Evolutionary conservation across 441 rosid genomes (phyloP).

Genomic region (Hura crepitans): DNA sequence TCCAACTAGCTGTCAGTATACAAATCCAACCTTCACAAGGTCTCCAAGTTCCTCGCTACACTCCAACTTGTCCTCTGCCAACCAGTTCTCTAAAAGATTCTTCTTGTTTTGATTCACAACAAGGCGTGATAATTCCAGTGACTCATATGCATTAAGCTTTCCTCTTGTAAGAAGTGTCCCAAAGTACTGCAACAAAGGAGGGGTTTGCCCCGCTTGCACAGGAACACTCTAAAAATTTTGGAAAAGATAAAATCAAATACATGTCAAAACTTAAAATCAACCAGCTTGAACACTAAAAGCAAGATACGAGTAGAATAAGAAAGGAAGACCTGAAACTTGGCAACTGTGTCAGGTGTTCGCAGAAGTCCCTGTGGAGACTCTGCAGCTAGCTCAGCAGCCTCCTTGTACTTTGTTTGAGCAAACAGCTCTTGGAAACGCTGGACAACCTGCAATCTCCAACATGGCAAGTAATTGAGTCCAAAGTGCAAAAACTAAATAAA

Average conservation of each 20-base stretch:
- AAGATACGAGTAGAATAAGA: constrained; percentile 4
- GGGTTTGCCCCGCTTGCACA: constrained; percentile 98
- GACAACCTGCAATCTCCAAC: constrained; percentile 64
- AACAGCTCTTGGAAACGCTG: constrained; percentile 98
- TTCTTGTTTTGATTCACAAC: constrained; percentile 99
- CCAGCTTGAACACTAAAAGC: neutral
- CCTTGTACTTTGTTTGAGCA: constrained; percentile 98
- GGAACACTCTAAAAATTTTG: constrained; percentile 83
- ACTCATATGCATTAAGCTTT: constrained; percentile 94
- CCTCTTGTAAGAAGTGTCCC: constrained; percentile 96
- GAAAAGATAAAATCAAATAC: constrained; percentile 13
- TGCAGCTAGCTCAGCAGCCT: constrained; percentile 99
- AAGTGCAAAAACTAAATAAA: constrained; percentile 1
- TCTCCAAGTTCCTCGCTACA: constrained; percentile 99
- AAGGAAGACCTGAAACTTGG: constrained; percentile 84
- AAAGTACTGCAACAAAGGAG: constrained; percentile 96
- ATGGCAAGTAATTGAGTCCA: constrained; percentile 23
- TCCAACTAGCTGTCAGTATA: neutral
- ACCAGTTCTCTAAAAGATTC: constrained; percentile 95
- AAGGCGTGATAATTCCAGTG: constrained; percentile 95
- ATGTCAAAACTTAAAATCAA: neutral
- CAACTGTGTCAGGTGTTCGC: constrained; percentile 98
- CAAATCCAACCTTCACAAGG: constrained; percentile 83
- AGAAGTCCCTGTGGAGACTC: constrained; percentile 99
- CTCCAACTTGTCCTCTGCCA: constrained; percentile 98